Conservation (phyloP, 495 filamentous ascomycete species). For the Penicillium ochrochloron region DNA sequence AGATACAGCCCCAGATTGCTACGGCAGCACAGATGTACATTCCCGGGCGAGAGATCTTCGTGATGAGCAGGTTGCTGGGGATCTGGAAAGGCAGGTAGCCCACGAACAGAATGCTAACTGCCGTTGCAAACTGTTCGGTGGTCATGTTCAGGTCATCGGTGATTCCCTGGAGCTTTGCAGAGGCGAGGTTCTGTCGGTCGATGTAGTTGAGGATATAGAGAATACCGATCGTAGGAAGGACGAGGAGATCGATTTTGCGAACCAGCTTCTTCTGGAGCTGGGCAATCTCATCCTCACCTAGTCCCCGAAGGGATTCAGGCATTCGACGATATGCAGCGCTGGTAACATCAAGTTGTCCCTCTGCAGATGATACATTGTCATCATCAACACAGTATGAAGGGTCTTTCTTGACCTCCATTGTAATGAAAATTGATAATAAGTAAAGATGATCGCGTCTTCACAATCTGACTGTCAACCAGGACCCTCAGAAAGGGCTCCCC, state of each 20-base stretch:
- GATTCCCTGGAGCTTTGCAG: conserved; percentile 38
- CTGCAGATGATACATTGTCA: conserved; percentile 37
- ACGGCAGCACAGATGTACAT: conserved; percentile 45
- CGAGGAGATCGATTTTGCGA: conserved; percentile 45
- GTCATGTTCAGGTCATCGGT: conserved; percentile 35
- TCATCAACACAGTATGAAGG: conserved; percentile 20
- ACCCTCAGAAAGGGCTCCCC: conserved; percentile 9
- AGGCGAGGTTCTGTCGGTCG: conserved; percentile 40
- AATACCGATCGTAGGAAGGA: conserved; percentile 44
- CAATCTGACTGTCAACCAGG: neutral
- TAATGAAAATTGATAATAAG: neutral
- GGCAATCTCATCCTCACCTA: conserved; percentile 35
- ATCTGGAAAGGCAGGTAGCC: conserved; percentile 61
- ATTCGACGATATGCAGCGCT: conserved; percentile 32
- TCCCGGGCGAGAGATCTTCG: conserved; percentile 39
- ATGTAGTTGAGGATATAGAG: conserved; percentile 48
- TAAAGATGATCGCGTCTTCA: neutral
- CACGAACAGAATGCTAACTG: conserved; percentile 40
- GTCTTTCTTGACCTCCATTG: conserved; percentile 34
- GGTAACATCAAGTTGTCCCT: conserved; percentile 36
- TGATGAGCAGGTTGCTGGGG: conserved; percentile 63
- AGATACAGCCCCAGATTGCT: conserved; percentile 54
- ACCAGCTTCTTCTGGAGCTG: conserved; percentile 41
- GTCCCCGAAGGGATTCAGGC: conserved; percentile 36
- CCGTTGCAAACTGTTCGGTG: conserved; percentile 34